Conservation (phyloP, 495 filamentous ascomycete species). For the Xylaria longipes region DNA sequence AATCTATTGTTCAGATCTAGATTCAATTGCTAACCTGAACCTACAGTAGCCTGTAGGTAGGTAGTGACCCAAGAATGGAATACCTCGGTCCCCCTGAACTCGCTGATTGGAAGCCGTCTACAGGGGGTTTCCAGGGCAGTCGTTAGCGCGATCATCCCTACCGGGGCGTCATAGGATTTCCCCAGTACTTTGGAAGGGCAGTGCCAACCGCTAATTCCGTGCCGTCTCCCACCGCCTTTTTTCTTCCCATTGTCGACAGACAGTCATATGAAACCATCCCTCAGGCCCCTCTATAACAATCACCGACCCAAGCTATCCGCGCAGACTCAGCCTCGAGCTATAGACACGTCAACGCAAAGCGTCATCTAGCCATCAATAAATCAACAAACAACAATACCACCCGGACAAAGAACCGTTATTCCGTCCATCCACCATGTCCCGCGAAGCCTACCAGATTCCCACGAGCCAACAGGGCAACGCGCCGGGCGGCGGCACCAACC, state of each 20-base stretch:
- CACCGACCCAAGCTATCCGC: neutral
- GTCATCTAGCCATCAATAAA: neutral
- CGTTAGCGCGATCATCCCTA: neutral
- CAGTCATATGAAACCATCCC: neutral
- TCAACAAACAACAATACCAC: neutral
- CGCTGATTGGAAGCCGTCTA: slow-evolving; percentile 2
- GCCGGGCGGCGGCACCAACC: slow-evolving; percentile 38
- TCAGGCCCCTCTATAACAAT: neutral
- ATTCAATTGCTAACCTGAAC: neutral
- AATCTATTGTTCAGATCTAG: neutral
- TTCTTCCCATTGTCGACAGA: neutral
- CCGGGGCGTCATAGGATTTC: too few species aligned
- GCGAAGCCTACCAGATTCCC: slow-evolving; percentile 68
- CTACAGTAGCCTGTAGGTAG: too few species aligned
- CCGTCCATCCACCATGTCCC: slow-evolving; percentile 52
- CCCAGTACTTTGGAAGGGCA: too few species aligned
- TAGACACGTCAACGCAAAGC: neutral
- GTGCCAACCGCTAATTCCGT: too few species aligned
- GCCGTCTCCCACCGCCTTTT: slow-evolving; percentile 26
- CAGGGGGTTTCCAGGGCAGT: slow-evolving; percentile 2
- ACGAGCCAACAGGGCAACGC: slow-evolving; percentile 36
- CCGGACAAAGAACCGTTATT: neutral
- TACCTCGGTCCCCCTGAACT: slow-evolving; percentile 3
- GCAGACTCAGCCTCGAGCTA: neutral
- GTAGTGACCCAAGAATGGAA: neutral